Evolutionary conservation across 495 filamentous ascomycete species (phyloP), one percentile per base, ranked within the genome.

Genomic region (Achaetomiella virescens): DNA sequence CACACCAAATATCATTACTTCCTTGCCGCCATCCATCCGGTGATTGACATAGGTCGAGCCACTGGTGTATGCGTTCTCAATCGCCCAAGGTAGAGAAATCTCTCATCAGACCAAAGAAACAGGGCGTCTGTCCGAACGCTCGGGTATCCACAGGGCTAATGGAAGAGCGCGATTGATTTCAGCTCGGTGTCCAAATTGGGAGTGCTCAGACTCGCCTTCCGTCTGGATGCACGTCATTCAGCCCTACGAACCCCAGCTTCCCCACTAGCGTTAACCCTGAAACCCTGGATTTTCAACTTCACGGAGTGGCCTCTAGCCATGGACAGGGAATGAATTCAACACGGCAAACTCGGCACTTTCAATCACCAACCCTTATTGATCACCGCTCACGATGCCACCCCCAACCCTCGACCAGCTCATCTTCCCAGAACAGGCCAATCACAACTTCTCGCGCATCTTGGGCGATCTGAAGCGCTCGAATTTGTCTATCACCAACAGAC

Each of bases 401-500:
- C 50, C 61, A 3, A 66, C 64, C 18, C 61, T 73, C 11, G 69
- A 73, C 11, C 71, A 78, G 33, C 61, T 79, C 47, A 64, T 80
- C 48, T 80, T 81, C 60, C 73, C 77, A 9, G 60, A 69, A 11
- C 75, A 78, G 55, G 75, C 75, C 53, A 78, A 77, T 62, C 72
- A 77, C 59, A 78, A 79, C 50, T 78, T 81, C 63, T 80, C 77
- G 11, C 66, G 59, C 57, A 70, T 78, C 45, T 74, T 87, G 10
- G 72, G 71, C 43, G 75, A 79, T 24, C 77, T 93, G 50, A 87
- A 85, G 62, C 80, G 82, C 31, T 81, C 84, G 22, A 87, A 87
- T n/a, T 80, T 92, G 36, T 87, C 86, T 50, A 81, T 91, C 46
- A 72, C 75, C 49, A 96, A 95, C 72, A 85, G 92, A 25, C 82